Percentiles rank a stretch among this genome's conserved stretches.
These are phyloP conservation scores for Phalaenopsis aphrodite DNA, from an alignment of 106 monocot genomes.

Conservation along the genomic window DNA sequence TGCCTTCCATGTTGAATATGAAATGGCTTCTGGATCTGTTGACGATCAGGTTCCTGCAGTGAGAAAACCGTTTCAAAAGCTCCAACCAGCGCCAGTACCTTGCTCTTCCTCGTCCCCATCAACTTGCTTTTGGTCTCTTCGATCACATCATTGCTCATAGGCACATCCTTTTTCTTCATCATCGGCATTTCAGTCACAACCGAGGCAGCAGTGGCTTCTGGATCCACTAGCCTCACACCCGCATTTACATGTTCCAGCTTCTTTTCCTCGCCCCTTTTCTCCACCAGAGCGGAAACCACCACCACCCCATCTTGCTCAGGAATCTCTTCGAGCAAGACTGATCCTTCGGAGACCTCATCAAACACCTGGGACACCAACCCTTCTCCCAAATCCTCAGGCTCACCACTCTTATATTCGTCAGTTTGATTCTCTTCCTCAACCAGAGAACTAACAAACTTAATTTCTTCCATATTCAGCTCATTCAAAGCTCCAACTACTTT, in stretches of 20 bases:
- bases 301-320: background rate
- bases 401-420: background rate
- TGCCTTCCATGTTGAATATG: background rate
- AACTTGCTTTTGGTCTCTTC: conserved; percentile 22
- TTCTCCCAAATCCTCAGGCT: background rate
- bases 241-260: background rate
- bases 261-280: background rate
- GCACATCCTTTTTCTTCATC: conserved; percentile 6
- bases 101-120: conserved; percentile 31
- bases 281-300: background rate
- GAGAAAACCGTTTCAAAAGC: conserved; percentile 39
- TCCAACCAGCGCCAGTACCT: conserved; percentile 33
- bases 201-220: background rate
- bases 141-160: conserved; percentile 24
- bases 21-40: background rate
- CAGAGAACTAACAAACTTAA: background rate
- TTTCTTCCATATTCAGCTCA: background rate
- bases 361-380: background rate
- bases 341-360: background rate
- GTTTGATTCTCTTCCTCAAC: background rate
- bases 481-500: background rate
- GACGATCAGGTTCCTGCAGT: conserved; percentile 24
- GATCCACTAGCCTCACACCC: background rate
- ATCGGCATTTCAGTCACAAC: too few species aligned
- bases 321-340: background rate